A percentile compares a stretch with the other conserved stretches of the same genome.
These are phyloP conservation scores for Penicillium cosmopolitanum DNA, from an alignment of 495 filamentous ascomycete species.

Conservation along the genomic window DNA sequence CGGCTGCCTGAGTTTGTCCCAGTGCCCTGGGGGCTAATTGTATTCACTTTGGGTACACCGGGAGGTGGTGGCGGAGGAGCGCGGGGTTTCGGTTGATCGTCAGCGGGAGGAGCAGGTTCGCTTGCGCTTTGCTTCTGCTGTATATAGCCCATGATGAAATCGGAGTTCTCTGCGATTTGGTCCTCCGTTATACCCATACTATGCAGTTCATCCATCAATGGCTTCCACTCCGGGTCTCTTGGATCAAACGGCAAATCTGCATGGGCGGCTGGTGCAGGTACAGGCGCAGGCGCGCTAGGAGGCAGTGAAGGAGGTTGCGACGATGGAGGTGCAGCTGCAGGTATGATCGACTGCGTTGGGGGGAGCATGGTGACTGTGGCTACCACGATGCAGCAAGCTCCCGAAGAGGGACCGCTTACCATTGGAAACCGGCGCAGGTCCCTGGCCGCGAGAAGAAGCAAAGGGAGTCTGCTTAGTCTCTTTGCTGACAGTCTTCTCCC, in stretches of 20 bases:
- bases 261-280: conserved; percentile 39
- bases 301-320: conserved; percentile 2
- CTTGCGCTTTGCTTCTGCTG: conserved; percentile 70
- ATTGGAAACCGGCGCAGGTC: conserved; percentile 48
- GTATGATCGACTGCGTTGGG: conserved; percentile 1
- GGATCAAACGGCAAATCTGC: conserved; percentile 70
- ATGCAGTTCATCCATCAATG: conserved; percentile 79
- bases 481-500: conserved; percentile 92
- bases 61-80: conserved; percentile 62
- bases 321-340: conserved; percentile 49
- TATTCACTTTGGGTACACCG: conserved; percentile 37
- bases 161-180: conserved; percentile 87
- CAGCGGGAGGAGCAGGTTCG: conserved; percentile 37
- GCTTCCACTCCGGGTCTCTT: conserved; percentile 81
- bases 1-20: conserved; percentile 62
- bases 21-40: conserved; percentile 71
- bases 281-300: conserved; percentile 30
- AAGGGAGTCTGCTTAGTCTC: conserved; percentile 79
- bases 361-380: conserved; percentile 54
- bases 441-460: conserved; percentile 58
- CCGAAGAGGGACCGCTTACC: conserved; percentile 65
- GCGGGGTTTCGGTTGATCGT: conserved; percentile 52
- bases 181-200: conserved; percentile 91
- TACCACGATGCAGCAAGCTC: conserved; percentile 72
- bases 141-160: conserved; percentile 93